Percentiles rank a stretch among this genome's conserved stretches.
phyloP scores from a whole-genome alignment of 2,329 filamentous ascomycete species.

The Celoporthe dispersa region DNA sequence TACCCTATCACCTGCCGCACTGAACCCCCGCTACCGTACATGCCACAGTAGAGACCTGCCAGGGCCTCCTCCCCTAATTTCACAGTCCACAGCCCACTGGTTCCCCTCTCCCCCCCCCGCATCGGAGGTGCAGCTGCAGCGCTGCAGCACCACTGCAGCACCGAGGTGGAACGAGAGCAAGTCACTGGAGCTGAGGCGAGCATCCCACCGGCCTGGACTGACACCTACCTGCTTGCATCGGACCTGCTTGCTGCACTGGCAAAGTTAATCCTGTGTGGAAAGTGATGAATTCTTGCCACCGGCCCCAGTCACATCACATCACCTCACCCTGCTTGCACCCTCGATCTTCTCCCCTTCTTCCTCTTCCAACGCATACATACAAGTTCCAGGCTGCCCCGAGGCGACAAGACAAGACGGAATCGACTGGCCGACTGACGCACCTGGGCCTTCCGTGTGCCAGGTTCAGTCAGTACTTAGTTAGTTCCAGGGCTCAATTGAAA shows the following conservation, averaged over 20 bases:
- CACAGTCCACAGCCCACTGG: no score
- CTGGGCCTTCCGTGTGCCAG: not conserved
- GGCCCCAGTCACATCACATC: constrained; percentile 3
- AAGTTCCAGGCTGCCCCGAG: not conserved
- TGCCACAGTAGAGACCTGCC: not conserved
- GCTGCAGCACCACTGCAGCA: not conserved
- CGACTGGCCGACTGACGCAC: not conserved
- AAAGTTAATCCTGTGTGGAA: not conserved
- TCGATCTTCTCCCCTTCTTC: no score
- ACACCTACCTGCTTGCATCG: not conserved
- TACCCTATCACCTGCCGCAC: not conserved
- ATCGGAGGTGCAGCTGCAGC: not conserved
- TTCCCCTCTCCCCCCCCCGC: not conserved
- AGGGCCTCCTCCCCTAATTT: not conserved
- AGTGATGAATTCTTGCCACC: not conserved
- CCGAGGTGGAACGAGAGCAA: constrained; percentile 7
- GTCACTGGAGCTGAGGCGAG: constrained; percentile 8
- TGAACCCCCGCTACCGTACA: not conserved
- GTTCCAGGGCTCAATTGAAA: constrained; percentile 18
- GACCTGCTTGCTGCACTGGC: not conserved
- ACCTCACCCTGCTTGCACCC: not conserved
- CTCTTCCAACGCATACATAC: not conserved
- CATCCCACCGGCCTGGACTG: not conserved
- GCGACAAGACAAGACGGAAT: not conserved
- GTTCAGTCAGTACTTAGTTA: not conserved